A percentile compares a stretch with the other conserved stretches of the same genome.
phyloP scores from a whole-genome alignment of 176 grass and related monocot species.

The Bolboschoenus planiculmis region DNA sequence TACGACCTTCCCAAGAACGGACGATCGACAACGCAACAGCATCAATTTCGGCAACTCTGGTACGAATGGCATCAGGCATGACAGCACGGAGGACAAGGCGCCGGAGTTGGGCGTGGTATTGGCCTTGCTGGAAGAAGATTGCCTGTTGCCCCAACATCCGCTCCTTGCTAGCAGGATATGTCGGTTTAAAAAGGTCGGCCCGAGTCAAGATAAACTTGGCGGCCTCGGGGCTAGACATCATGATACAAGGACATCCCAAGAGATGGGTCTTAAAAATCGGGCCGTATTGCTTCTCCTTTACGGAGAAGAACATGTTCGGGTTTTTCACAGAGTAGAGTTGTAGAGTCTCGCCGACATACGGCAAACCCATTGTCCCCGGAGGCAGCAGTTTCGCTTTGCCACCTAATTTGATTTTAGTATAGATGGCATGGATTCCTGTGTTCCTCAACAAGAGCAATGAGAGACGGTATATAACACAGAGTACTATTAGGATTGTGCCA shows the following conservation, averaged over 20 bases:
- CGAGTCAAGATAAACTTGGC: conserved; percentile 82
- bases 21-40: conserved; percentile 49
- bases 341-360: conserved; percentile 78
- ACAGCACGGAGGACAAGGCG: conserved; percentile 78
- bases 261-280: conserved; percentile 94
- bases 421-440: neutral
- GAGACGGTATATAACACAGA: conserved; percentile 28
- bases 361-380: conserved; percentile 84
- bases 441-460: conserved; percentile 4
- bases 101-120: conserved; percentile 82
- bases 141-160: conserved; percentile 78
- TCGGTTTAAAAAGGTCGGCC: conserved; percentile 90
- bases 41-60: conserved; percentile 57
- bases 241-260: conserved; percentile 87
- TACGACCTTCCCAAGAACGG: conserved; percentile 42
- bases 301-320: conserved; percentile 61
- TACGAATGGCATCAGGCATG: conserved; percentile 64
- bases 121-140: conserved; percentile 96
- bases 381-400: conserved; percentile 41
- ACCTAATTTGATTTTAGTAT: neutral
- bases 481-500: conserved; percentile 23
- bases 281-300: conserved; percentile 64
- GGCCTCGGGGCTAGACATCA: conserved; percentile 99
- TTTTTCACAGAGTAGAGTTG: conserved; percentile 85
- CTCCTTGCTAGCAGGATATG: conserved; percentile 97